Conservation (phyloP, 2,329 filamentous ascomycete species). For the Alternaria gansuensis region DNA sequence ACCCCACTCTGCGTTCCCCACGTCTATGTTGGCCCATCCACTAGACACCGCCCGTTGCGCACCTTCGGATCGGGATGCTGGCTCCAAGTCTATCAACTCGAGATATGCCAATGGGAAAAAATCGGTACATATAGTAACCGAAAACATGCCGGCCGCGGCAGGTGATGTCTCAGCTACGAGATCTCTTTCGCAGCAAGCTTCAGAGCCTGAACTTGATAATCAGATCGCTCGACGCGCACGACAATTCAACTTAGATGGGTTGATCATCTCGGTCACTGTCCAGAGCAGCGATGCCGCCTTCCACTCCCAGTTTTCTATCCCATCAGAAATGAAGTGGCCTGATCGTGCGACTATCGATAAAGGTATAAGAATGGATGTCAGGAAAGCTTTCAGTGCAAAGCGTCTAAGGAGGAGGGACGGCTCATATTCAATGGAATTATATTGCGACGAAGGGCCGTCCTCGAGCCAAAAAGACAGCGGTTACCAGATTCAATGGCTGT, state of each 20-base stretch:
- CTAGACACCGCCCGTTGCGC: no score
- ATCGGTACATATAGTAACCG: no score
- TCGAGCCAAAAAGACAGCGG: background rate
- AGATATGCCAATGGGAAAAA: no score
- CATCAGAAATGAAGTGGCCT: conserved; percentile 2
- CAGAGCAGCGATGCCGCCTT: background rate
- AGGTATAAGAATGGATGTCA: background rate
- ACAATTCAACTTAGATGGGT: background rate
- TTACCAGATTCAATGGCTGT: conserved; percentile 17
- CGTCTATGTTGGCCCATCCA: no score
- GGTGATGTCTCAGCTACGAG: no score
- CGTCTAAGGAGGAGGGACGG: conserved; percentile 12
- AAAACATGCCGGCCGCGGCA: no score
- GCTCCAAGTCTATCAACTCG: no score
- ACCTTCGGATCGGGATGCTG: no score
- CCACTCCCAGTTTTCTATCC: conserved; percentile 2
- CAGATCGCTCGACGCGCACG: no score
- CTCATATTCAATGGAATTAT: conserved; percentile 10
- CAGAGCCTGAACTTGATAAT: no score
- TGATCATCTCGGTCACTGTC: background rate
- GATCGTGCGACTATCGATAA: background rate
- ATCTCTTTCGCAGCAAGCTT: no score
- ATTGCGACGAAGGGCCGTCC: background rate
- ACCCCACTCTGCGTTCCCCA: no score
- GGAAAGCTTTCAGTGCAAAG: conserved; percentile 10